Evolutionary conservation across 1,139 yeast species (phyloP), one percentile per base, ranked within the genome.

Genomic region (Magnusiomyces tetraspermus): DNA sequence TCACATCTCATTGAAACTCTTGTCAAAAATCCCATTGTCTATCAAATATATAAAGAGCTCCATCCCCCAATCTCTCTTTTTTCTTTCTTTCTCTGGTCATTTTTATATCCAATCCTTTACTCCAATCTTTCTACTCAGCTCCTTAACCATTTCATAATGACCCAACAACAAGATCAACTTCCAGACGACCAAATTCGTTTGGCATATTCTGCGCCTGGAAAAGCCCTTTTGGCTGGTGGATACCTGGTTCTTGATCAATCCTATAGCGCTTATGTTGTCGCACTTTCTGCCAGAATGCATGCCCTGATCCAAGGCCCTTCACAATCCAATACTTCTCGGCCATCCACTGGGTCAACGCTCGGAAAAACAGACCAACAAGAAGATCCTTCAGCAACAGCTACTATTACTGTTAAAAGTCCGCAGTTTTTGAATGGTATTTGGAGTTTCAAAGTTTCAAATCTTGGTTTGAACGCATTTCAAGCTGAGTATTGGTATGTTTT

Each of bases 191-290:
- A 36, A 36, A 13, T 30, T 13, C 8, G 13, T 8, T 13, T 65
- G 59, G 71, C 71, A 17, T 89, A 80, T 64, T 85, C 96, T 63
- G 95, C 97, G 0, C 97, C 98, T 0, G 97, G 97, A 0, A 92
- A 92, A 67, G 97, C 97, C 1, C 73, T 92, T 38, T 63, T 92
- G 19, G 97, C 95, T 0, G 98, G 98, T 11, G 98, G 98, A 0
- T 92, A 92, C 66, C 75, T 92, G 49, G 97, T 92, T 0, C 72
- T 92, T 26, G 94, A 86, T 55, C 90, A 90, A 0, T 67, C 66
- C 43, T 89, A 85, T 68, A 72, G 75, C 49, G 81, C 96, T 0
- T 86, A 84, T 65, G 95, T 88, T 5, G 82, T 92, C 6, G 97
- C 96, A 0, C 76, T 92, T 26, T 85, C 96, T 0, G 80, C 96